Evolutionary conservation across 2,329 filamentous ascomycete species (phyloP).

Genomic region (Fusarium albosuccineum): DNA sequence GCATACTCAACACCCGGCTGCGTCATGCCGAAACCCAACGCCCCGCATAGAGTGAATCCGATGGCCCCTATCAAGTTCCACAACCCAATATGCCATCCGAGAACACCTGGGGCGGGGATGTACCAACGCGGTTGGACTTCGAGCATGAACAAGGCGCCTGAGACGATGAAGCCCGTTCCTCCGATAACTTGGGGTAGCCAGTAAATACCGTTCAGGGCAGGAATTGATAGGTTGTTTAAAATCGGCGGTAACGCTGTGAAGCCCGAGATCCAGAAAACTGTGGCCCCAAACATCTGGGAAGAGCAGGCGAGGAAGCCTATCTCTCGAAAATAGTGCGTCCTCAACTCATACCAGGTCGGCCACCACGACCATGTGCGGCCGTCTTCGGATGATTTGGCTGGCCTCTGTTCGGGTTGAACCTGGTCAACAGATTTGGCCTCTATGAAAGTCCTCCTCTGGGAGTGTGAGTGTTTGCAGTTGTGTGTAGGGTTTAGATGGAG

Average conservation of each 20-base stretch:
- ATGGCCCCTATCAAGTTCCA: conserved; percentile 75
- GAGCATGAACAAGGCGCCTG: conserved; percentile 71
- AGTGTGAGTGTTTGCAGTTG: conserved; percentile 47
- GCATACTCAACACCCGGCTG: conserved; percentile 56
- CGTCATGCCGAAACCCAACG: conserved; percentile 62
- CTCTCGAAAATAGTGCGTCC: conserved; percentile 65
- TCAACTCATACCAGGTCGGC: conserved; percentile 68
- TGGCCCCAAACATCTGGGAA: conserved; percentile 69
- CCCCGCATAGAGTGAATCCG: conserved; percentile 73
- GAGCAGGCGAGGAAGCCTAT: conserved; percentile 69
- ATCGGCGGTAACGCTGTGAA: conserved; percentile 68
- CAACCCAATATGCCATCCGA: conserved; percentile 76
- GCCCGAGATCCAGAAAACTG: conserved; percentile 74
- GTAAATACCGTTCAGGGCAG: conserved; percentile 64
- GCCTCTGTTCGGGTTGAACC: background rate
- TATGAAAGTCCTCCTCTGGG: conserved; percentile 41
- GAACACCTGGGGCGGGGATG: conserved; percentile 64
- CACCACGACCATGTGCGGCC: conserved; percentile 68
- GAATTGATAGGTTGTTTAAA: conserved; percentile 59
- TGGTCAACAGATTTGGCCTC: conserved; percentile 4
- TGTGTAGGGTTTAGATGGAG: conserved; percentile 28
- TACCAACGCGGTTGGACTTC: conserved; percentile 76
- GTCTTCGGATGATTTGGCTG: conserved; percentile 4
- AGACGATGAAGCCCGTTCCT: conserved; percentile 72
- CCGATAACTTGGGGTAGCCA: conserved; percentile 73